phyloP scores from a whole-genome alignment of 2,329 filamentous ascomycete genomes.

The Didymella keratinophila region DNA sequence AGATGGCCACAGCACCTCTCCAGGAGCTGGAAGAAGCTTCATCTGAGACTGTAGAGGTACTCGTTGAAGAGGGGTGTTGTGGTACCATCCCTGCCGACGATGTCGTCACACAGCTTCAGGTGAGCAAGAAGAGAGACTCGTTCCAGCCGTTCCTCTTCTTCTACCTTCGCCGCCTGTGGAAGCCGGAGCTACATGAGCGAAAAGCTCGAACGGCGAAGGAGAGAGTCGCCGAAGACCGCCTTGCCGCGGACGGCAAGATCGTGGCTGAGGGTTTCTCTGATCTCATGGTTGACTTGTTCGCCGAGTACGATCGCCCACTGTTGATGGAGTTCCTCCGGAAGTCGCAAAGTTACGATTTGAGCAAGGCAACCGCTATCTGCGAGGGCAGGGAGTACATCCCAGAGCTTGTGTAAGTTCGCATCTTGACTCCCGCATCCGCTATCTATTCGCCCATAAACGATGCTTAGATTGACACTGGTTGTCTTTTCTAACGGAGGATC shows the following conservation, averaged over 20 bases:
- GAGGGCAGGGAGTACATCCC: conserved; percentile 82
- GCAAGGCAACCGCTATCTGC: conserved; percentile 78
- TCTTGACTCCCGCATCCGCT: too few species aligned
- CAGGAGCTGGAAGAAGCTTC: conserved; percentile 80
- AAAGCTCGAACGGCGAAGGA: conserved; percentile 48
- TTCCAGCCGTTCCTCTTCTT: conserved; percentile 85
- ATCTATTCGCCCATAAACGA: not conserved
- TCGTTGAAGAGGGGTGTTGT: conserved; percentile 90
- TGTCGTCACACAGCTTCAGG: conserved; percentile 80
- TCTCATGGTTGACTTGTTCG: conserved; percentile 84
- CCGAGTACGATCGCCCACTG: conserved; percentile 78
- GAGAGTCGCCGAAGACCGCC: conserved; percentile 51
- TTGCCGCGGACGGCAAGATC: conserved; percentile 66
- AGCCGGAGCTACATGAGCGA: conserved; percentile 68
- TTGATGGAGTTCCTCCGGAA: conserved; percentile 87
- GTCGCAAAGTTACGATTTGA: conserved; percentile 88
- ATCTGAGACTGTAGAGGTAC: conserved; percentile 80
- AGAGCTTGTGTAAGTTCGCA: conserved; percentile 74
- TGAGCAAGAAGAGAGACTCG: conserved; percentile 58
- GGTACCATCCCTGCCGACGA: conserved; percentile 80
- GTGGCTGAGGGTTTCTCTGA: conserved; percentile 89
- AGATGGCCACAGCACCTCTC: conserved; percentile 69
- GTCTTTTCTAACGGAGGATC: too few species aligned
- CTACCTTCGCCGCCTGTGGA: conserved; percentile 88
- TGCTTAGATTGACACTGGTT: too few species aligned